A percentile compares a stretch with the other conserved stretches of the same genome.
Conservation (phyloP, 306 rosid species). For the Vicia villosa region DNA sequence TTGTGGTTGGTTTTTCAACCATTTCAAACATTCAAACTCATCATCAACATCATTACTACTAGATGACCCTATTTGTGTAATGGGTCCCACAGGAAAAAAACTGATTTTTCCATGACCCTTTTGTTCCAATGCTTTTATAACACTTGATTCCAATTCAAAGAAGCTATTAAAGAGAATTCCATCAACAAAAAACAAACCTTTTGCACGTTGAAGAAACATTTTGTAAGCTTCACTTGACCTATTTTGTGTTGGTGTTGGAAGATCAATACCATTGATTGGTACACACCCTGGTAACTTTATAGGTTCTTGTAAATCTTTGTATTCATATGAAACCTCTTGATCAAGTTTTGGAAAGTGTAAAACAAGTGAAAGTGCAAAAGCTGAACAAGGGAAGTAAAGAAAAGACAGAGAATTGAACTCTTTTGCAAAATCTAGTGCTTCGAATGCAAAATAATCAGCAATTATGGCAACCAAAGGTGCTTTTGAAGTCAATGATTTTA, state of each 20-base stretch:
- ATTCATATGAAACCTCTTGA: constrained; percentile 31
- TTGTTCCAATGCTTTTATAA: constrained; percentile 35
- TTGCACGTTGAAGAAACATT: constrained; percentile 9
- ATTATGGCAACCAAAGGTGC: constrained; percentile 31
- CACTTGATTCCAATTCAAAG: constrained; percentile 31
- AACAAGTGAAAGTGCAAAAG: background rate
- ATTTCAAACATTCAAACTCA: constrained; percentile 14
- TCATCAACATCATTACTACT: background rate
- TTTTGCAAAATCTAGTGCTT: constrained; percentile 34
- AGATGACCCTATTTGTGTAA: constrained; percentile 36
- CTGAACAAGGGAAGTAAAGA: constrained; percentile 27
- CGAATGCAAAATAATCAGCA: constrained; percentile 31
- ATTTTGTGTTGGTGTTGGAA: constrained; percentile 17
- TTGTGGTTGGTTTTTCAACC: constrained; percentile 37
- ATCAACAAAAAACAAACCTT: background rate
- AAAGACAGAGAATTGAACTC: constrained; percentile 40
- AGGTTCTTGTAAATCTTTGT: constrained; percentile 14
- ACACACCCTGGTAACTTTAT: constrained; percentile 41
- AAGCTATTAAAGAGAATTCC: constrained; percentile 43
- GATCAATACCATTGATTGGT: constrained; percentile 34
- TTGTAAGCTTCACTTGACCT: constrained; percentile 32
- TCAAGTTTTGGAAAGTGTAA: constrained; percentile 31
- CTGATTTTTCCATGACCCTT: background rate
- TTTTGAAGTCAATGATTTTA: constrained; percentile 31
- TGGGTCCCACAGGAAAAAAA: constrained; percentile 39